phyloP scores from a whole-genome alignment of 2,329 filamentous ascomycete genomes.

The Arthrobotrys iridis region DNA sequence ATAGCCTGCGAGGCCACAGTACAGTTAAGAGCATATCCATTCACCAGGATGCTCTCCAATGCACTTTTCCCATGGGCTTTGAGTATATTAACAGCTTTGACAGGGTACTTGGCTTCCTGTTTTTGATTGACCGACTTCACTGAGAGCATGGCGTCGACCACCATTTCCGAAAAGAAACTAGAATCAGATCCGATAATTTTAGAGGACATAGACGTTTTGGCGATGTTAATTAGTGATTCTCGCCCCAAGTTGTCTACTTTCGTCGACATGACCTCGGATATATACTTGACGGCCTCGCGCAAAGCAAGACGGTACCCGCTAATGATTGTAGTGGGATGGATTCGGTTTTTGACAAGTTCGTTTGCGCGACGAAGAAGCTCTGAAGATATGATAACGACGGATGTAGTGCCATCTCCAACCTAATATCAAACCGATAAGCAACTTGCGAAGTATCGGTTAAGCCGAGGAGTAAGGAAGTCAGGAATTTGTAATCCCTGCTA shows the following conservation, averaged over 20 bases:
- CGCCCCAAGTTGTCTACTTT: slow-evolving; percentile 92
- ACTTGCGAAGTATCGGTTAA: background rate
- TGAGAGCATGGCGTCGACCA: slow-evolving; percentile 92
- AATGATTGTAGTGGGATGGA: slow-evolving; percentile 99
- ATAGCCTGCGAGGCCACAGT: slow-evolving; percentile 98
- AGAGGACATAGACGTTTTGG: slow-evolving; percentile 98
- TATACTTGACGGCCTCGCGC: slow-evolving; percentile 96
- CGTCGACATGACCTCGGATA: slow-evolving; percentile 97
- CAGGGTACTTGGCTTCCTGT: slow-evolving; percentile 92
- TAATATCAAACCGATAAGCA: slow-evolving; percentile 55
- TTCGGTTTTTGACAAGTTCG: slow-evolving; percentile 99
- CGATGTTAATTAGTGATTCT: slow-evolving; percentile 91
- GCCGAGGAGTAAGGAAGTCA: background rate
- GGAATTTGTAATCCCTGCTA: too few relatives aligned
- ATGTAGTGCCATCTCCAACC: slow-evolving; percentile 97
- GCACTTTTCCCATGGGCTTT: slow-evolving; percentile 97
- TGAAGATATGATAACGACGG: slow-evolving; percentile 94
- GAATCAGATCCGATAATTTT: slow-evolving; percentile 97
- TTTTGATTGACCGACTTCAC: slow-evolving; percentile 93
- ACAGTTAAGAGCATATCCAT: slow-evolving; percentile 98
- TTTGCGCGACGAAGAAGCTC: slow-evolving; percentile 93
- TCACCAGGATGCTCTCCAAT: slow-evolving; percentile 86
- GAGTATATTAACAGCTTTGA: slow-evolving; percentile 98
- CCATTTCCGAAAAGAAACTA: slow-evolving; percentile 97
- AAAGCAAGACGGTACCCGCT: slow-evolving; percentile 96